Evolutionary conservation across 2,329 filamentous ascomycete species (phyloP).

Genomic region (Aspergillus sergii): DNA sequence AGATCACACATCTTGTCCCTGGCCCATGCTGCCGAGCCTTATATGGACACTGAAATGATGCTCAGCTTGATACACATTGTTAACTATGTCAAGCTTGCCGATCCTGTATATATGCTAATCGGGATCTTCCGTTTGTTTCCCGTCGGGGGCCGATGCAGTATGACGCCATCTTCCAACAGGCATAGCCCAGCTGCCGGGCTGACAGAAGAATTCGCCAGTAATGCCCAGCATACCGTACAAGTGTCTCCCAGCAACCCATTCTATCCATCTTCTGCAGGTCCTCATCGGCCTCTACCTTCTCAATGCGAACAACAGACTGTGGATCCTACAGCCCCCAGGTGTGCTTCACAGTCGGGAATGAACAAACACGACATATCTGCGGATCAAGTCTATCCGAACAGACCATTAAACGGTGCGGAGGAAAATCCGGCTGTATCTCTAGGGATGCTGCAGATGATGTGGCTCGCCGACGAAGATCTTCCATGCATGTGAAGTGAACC

Average conservation of each 20-base stretch:
- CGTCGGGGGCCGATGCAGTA: not conserved
- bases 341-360: too few species aligned
- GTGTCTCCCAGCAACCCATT: not conserved
- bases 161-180: not conserved
- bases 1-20: not conserved
- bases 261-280: not conserved
- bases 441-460: conserved; percentile 2
- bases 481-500: not conserved
- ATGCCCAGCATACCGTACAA: not conserved
- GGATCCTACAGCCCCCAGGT: not conserved
- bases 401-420: not conserved
- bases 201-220: not conserved
- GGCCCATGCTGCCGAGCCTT: not conserved
- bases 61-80: not conserved
- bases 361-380: not conserved
- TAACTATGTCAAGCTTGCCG: not conserved
- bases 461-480: not conserved
- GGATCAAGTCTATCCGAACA: not conserved
- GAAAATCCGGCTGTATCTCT: not conserved
- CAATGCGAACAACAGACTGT: not conserved
- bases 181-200: not conserved
- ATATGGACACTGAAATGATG: not conserved
- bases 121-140: not conserved
- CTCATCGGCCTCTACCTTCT: not conserved
- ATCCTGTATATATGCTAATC: not conserved